Percentiles rank a stretch among this genome's conserved stretches.
These are phyloP conservation scores for Venturia asperata DNA, from an alignment of 2,329 filamentous ascomycete genomes.

Conservation along the genomic window DNA sequence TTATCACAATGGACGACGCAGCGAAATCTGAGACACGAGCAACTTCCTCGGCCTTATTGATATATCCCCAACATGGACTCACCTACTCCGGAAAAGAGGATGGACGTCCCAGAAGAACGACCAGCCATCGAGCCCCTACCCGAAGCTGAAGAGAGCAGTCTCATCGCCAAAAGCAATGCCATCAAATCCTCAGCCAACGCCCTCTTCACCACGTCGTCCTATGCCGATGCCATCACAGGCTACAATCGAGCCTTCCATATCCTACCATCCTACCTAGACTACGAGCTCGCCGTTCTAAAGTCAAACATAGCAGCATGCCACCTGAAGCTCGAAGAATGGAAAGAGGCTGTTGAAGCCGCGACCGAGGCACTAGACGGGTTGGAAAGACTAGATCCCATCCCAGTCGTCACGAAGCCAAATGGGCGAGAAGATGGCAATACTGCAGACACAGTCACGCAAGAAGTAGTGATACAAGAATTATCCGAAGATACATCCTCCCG, in stretches of 20 bases:
- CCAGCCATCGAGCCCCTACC: constrained; percentile 9
- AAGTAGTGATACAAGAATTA: constrained; percentile 44
- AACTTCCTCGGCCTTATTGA: not conserved
- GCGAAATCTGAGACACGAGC: not conserved
- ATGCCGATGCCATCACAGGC: constrained; percentile 68
- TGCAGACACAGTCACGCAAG: constrained; percentile 27
- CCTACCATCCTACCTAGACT: constrained; percentile 79
- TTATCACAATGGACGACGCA: constrained; percentile 1
- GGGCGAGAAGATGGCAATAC: constrained; percentile 24
- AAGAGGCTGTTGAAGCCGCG: constrained; percentile 68
- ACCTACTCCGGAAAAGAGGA: not conserved
- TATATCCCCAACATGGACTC: not conserved
- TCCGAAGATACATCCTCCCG: constrained; percentile 38
- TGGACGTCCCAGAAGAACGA: constrained; percentile 21
- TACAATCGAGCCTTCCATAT: constrained; percentile 75
- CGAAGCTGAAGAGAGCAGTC: constrained; percentile 24
- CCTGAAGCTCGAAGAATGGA: constrained; percentile 78
- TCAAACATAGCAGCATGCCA: constrained; percentile 89
- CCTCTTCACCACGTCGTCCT: constrained; percentile 66
- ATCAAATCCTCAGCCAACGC: constrained; percentile 72
- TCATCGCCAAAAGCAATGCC: constrained; percentile 63
- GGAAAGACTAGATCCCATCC: constrained; percentile 51
- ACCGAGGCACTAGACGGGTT: constrained; percentile 65
- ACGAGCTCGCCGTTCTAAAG: constrained; percentile 77
- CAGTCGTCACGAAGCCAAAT: constrained; percentile 21